Conservation (phyloP, 192 early-diverging fungal species). For the Phlyctochytrium bullatum region DNA sequence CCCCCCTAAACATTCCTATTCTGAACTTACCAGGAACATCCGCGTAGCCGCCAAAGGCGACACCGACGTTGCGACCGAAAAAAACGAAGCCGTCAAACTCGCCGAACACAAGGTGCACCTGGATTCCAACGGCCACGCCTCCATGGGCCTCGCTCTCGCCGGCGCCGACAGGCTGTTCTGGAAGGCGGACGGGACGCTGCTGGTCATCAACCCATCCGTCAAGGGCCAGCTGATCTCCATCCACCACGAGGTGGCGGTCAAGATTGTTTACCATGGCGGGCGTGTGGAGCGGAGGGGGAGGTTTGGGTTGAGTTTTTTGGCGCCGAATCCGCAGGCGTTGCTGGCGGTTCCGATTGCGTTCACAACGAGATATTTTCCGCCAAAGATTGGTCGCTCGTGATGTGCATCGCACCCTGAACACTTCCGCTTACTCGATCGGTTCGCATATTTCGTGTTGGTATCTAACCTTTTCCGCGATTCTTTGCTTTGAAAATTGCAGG, state of each 20-base stretch:
- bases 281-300: no score
- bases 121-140: neutral
- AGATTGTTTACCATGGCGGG: no score
- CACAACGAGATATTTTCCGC: no score
- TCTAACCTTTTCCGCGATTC: no score
- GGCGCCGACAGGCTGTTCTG: neutral
- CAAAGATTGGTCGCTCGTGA: no score
- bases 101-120: neutral
- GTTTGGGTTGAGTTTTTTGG: no score
- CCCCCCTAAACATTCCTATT: neutral
- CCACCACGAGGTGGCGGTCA: neutral
- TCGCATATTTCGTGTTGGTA: no score
- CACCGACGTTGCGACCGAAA: neutral
- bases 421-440: no score
- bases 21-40: neutral
- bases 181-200: neutral
- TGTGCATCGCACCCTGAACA: no score
- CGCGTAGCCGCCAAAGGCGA: neutral
- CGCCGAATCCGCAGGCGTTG: no score
- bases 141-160: neutral
- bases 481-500: no score
- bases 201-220: neutral
- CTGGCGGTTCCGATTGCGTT: no score
- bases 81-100: neutral
- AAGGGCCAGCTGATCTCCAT: neutral